phyloP scores from a whole-genome alignment of 2,329 filamentous ascomycete species.

The Aspergillus sp. region DNA sequence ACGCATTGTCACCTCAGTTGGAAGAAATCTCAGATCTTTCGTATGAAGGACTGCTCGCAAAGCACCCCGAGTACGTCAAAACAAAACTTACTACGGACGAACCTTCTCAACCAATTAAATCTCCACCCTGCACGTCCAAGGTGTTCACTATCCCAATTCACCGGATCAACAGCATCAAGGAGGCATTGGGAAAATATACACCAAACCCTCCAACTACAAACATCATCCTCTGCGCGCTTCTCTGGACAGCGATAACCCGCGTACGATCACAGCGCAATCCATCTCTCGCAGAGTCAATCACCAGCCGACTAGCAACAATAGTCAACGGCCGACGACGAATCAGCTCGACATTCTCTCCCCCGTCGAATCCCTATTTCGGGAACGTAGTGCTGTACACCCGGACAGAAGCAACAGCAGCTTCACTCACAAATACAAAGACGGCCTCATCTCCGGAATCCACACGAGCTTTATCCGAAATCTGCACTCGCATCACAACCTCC shows the following conservation, averaged over 20 bases:
- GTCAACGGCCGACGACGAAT: conserved; percentile 8
- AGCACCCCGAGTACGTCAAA: conserved; percentile 9
- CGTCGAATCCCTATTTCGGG: not conserved
- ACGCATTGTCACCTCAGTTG: not conserved
- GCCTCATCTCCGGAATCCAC: not conserved
- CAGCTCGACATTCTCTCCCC: not conserved
- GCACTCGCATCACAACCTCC: not conserved
- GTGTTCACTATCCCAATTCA: not conserved
- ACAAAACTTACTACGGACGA: not conserved
- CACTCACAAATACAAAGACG: not conserved
- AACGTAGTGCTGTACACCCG: conserved; percentile 8
- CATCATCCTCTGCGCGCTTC: conserved; percentile 10
- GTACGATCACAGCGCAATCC: not conserved
- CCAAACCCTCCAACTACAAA: conserved; percentile 3
- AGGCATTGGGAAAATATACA: not conserved
- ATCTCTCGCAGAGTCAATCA: not conserved
- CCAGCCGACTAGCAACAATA: not conserved
- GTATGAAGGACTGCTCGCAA: not conserved
- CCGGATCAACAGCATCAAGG: not conserved
- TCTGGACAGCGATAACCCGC: conserved; percentile 15
- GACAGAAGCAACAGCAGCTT: not conserved
- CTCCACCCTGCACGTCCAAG: not conserved
- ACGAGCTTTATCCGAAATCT: not conserved
- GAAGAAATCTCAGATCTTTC: not conserved
- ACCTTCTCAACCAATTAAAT: not conserved